Evolutionary conservation across 257 asterid genomes (phyloP).

Genomic region (Jacaranda copaia): DNA sequence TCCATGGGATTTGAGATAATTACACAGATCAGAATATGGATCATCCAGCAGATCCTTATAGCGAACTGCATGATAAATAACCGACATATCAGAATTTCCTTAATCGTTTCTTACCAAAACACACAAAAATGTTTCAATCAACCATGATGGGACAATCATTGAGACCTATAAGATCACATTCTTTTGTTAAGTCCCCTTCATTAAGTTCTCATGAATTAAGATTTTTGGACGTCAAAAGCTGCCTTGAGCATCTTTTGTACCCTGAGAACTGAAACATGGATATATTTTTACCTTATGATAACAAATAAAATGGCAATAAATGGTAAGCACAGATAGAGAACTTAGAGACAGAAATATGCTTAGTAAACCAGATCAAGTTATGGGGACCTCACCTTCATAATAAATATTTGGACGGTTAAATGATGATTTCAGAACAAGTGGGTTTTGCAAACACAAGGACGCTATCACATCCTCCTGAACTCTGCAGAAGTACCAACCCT

Average conservation of each 20-base stretch:
- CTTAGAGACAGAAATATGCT: slow-evolving; percentile 10
- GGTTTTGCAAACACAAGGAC: slow-evolving; percentile 79
- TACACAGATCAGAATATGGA: slow-evolving; percentile 82
- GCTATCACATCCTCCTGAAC: slow-evolving; percentile 92
- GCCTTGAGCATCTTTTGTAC: neutral
- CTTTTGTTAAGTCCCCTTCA: slow-evolving; percentile 3
- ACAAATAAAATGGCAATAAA: neutral
- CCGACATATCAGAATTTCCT: slow-evolving; percentile 26
- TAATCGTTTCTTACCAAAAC: neutral
- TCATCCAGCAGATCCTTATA: slow-evolving; percentile 90
- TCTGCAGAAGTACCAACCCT: slow-evolving; percentile 61
- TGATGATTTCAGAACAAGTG: slow-evolving; percentile 89
- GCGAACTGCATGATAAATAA: slow-evolving; percentile 71
- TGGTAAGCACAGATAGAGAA: slow-evolving; percentile 16
- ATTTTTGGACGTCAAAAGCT: slow-evolving; percentile 15
- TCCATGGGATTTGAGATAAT: slow-evolving; percentile 81
- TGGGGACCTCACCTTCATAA: slow-evolving; percentile 76
- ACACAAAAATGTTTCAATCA: slow-evolving; percentile 11
- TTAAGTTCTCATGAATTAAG: neutral
- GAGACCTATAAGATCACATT: slow-evolving; percentile 13
- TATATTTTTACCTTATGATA: slow-evolving; percentile 3
- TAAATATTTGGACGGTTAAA: slow-evolving; percentile 93
- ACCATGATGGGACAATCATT: too few relatives aligned
- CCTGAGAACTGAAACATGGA: slow-evolving; percentile 14
- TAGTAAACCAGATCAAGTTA: slow-evolving; percentile 36